Evolutionary conservation across 1,284 basidiomycete genomes (phyloP).

Genomic region (Fomitiporia mediterranea): DNA sequence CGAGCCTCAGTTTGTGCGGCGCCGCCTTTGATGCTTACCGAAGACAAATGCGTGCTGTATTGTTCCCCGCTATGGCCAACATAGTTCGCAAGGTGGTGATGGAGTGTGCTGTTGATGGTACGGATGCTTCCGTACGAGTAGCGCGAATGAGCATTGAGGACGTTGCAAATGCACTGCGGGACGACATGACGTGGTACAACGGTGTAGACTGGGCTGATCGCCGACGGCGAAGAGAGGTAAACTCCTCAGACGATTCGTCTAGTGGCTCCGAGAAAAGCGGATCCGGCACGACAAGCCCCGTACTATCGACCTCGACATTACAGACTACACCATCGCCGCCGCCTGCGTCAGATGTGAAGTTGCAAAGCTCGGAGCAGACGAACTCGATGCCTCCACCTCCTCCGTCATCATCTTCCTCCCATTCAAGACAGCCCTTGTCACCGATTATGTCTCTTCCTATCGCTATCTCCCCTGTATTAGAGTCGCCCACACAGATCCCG

Average conservation of each 20-base stretch:
- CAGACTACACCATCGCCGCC: slow-evolving; percentile 73
- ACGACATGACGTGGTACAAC: slow-evolving; percentile 61
- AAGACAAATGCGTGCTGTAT: slow-evolving; percentile 50
- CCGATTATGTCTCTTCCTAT: slow-evolving; percentile 36
- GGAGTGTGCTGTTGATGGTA: slow-evolving; percentile 44
- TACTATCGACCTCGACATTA: slow-evolving; percentile 66
- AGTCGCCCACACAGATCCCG: slow-evolving; percentile 51
- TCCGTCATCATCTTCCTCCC: not conserved
- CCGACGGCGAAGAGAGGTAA: slow-evolving; percentile 29
- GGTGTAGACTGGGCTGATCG: slow-evolving; percentile 54
- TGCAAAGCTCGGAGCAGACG: slow-evolving; percentile 33
- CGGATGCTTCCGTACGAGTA: slow-evolving; percentile 42
- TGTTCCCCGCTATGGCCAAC: slow-evolving; percentile 62
- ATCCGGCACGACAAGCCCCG: slow-evolving; percentile 64
- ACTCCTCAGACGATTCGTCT: slow-evolving; percentile 37
- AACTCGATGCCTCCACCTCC: slow-evolving; percentile 22
- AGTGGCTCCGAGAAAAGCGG: slow-evolving; percentile 44
- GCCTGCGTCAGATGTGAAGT: slow-evolving; percentile 36
- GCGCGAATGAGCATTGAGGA: slow-evolving; percentile 56
- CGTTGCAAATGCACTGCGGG: slow-evolving; percentile 48
- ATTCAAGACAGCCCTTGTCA: slow-evolving; percentile 24
- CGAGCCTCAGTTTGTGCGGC: slow-evolving; percentile 52
- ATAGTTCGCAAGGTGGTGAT: slow-evolving; percentile 59
- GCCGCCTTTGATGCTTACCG: slow-evolving; percentile 52
- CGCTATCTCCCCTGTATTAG: slow-evolving; percentile 50